phyloP scores from a whole-genome alignment of 1,139 yeast species.

The Pneumocystis murina region DNA sequence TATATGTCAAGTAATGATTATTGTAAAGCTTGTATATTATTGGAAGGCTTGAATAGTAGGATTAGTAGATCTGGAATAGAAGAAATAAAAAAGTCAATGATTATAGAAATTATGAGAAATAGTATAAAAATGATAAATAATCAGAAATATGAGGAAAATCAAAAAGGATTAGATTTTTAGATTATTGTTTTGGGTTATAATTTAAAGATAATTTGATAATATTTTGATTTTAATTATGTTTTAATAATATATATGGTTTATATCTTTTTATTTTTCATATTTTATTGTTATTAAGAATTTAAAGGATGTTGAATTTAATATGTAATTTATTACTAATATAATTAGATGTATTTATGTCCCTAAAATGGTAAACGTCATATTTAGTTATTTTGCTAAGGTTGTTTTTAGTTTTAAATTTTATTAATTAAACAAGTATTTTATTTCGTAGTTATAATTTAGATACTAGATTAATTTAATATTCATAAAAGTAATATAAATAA shows the following conservation, averaged over 20 bases:
- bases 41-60: constrained; percentile 69
- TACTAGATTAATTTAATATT: too few relatives aligned
- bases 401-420: background rate
- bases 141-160: background rate
- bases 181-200: background rate
- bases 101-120: background rate
- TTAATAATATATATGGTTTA: background rate
- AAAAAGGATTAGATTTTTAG: background rate
- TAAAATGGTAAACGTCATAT: background rate
- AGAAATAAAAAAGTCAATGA: constrained; percentile 6
- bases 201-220: background rate
- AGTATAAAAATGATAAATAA: background rate
- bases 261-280: background rate
- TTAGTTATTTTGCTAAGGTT: background rate
- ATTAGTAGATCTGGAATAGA: constrained; percentile 31
- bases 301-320: background rate
- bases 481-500: too few relatives aligned
- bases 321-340: too few relatives aligned
- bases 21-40: constrained; percentile 83
- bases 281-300: background rate
- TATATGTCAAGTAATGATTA: constrained; percentile 74
- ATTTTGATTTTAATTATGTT: background rate
- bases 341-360: too few relatives aligned
- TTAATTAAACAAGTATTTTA: too few relatives aligned
- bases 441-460: too few relatives aligned